These are phyloP conservation scores for Metschnikowia kofuensis DNA, from an alignment of 805 yeast species.

Conservation along the genomic window DNA sequence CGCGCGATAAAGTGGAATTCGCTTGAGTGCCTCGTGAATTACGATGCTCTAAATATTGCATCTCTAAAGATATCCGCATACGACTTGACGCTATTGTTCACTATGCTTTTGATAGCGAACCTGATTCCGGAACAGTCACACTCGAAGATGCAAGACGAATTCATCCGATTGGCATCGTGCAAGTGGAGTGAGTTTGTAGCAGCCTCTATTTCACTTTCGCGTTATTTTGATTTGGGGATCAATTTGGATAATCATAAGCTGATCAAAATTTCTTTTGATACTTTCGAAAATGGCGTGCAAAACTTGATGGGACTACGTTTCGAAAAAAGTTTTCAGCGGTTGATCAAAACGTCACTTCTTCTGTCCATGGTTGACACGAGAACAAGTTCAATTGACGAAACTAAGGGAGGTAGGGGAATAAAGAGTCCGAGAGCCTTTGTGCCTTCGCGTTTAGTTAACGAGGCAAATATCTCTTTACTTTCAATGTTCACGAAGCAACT, in stretches of 20 bases:
- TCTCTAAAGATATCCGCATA: slow-evolving; percentile 37
- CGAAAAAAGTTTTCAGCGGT: slow-evolving; percentile 15
- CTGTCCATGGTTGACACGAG: neutral
- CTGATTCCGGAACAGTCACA: slow-evolving; percentile 28
- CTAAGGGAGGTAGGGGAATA: neutral
- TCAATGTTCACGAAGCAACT: slow-evolving; percentile 27
- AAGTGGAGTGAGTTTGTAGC: slow-evolving; percentile 44
- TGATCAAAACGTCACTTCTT: slow-evolving; percentile 33
- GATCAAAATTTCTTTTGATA: neutral
- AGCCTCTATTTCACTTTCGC: slow-evolving; percentile 44
- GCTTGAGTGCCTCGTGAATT: slow-evolving; percentile 36
- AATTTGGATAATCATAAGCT: slow-evolving; percentile 18
- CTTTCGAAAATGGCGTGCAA: slow-evolving; percentile 10
- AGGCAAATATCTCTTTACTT: slow-evolving; percentile 38
- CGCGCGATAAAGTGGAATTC: slow-evolving; percentile 26
- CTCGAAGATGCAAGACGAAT: slow-evolving; percentile 29
- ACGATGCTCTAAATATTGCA: slow-evolving; percentile 43
- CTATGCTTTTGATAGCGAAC: slow-evolving; percentile 47
- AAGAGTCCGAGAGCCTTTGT: neutral
- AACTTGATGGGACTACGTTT: slow-evolving; percentile 19
- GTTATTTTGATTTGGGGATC: slow-evolving; percentile 47
- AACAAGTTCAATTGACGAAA: neutral
- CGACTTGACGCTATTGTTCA: slow-evolving; percentile 42
- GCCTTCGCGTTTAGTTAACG: slow-evolving; percentile 37
- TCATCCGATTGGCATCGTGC: slow-evolving; percentile 19